Evolutionary conservation across 2,329 filamentous ascomycete genomes (phyloP).

Genomic region (Pyrenochaeta sp.): DNA sequence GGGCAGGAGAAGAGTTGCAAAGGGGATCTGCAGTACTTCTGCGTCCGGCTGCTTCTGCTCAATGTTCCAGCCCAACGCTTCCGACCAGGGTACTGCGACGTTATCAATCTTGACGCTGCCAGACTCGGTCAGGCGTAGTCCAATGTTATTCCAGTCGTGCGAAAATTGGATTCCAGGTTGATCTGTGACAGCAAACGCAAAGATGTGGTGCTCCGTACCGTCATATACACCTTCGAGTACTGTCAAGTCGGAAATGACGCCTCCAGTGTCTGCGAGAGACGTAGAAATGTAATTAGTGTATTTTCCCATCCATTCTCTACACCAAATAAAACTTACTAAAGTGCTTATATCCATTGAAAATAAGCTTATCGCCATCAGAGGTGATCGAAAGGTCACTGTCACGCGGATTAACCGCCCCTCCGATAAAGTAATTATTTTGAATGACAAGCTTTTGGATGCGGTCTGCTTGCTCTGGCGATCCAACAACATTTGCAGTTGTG

Average conservation of each 20-base stretch:
- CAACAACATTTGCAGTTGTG: slow-evolving; percentile 67
- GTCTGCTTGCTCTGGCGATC: slow-evolving; percentile 67
- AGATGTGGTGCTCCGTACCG: slow-evolving; percentile 68
- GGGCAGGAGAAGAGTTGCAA: slow-evolving; percentile 66
- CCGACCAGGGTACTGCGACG: slow-evolving; percentile 65
- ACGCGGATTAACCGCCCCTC: slow-evolving; percentile 71
- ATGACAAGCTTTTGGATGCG: slow-evolving; percentile 66
- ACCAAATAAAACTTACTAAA: slow-evolving; percentile 58
- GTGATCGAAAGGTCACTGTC: slow-evolving; percentile 69
- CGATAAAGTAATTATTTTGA: slow-evolving; percentile 71
- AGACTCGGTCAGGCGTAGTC: slow-evolving; percentile 70
- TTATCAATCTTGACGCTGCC: slow-evolving; percentile 69
- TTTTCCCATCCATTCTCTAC: too few relatives aligned
- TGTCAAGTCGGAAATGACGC: slow-evolving; percentile 71
- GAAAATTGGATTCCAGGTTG: slow-evolving; percentile 66
- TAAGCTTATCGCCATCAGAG: slow-evolving; percentile 61
- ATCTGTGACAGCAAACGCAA: slow-evolving; percentile 66
- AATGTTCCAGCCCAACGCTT: slow-evolving; percentile 69
- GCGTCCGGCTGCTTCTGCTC: slow-evolving; percentile 61
- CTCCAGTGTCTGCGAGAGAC: slow-evolving; percentile 61
- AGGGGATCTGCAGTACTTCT: slow-evolving; percentile 62
- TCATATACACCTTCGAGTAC: slow-evolving; percentile 71
- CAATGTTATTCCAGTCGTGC: slow-evolving; percentile 72
- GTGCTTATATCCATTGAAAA: slow-evolving; percentile 70
- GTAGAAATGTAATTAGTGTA: too few relatives aligned